phyloP scores from a whole-genome alignment of 73 alveolate genomes.

The Tetrahymena elliotti region DNA sequence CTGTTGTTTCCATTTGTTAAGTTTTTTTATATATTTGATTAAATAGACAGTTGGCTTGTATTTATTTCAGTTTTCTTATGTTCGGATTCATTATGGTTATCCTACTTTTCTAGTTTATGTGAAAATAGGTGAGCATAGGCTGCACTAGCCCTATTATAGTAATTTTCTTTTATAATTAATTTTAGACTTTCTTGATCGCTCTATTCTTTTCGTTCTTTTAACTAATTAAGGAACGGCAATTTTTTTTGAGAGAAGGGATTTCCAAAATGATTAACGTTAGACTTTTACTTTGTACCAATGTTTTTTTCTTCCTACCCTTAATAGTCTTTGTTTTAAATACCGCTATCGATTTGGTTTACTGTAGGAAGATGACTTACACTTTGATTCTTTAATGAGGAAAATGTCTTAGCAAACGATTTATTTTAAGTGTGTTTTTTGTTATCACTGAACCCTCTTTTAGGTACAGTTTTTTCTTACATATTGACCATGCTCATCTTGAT shows the following conservation, averaged over 20 bases:
- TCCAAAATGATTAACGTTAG: neutral
- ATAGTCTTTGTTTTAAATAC: neutral
- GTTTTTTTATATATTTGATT: neutral
- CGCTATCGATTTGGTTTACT: neutral
- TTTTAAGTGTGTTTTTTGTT: neutral
- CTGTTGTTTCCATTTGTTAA: neutral
- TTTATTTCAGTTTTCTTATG: neutral
- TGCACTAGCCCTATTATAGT: neutral
- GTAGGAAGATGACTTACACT: neutral
- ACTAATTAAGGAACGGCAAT: neutral
- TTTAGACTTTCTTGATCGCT: neutral
- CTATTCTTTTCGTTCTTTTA: neutral
- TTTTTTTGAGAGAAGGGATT: neutral
- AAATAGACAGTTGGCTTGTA: neutral
- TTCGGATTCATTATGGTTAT: neutral
- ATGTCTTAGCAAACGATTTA: neutral
- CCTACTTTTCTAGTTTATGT: neutral
- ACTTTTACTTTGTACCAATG: neutral
- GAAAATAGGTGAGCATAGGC: neutral
- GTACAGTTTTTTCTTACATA: neutral
- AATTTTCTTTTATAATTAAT: neutral
- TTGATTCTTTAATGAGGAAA: neutral
- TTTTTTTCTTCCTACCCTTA: neutral
- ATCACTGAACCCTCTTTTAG: neutral
- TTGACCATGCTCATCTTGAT: neutral